Percentiles rank a stretch among this genome's conserved stretches.
Conservation (phyloP, 768 basidiomycete genomes). For the Glaciozyma antarctica region DNA sequence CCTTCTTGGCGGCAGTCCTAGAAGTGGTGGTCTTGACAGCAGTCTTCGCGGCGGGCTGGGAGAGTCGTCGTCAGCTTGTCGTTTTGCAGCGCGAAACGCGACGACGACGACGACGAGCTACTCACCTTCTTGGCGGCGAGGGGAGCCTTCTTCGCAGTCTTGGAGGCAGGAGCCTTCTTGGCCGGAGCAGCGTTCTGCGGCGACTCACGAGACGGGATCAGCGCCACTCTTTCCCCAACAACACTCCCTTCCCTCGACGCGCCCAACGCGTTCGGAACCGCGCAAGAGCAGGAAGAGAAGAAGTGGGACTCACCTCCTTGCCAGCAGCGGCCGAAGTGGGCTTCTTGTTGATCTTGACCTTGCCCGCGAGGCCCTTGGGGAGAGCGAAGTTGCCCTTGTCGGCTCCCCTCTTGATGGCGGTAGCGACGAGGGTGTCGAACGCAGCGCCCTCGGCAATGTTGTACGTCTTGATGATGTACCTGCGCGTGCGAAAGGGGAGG, state of each 20-base stretch:
- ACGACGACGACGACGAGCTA: background rate
- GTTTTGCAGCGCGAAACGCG: background rate
- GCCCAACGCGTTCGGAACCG: too few relatives aligned
- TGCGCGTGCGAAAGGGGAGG: constrained; percentile 35
- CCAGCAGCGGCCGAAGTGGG: constrained; percentile 45
- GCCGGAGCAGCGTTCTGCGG: constrained; percentile 2
- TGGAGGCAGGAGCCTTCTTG: constrained; percentile 3
- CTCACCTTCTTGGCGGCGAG: constrained; percentile 12
- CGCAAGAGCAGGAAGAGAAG: background rate
- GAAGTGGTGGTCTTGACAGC: constrained; percentile 37
- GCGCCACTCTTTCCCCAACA: background rate
- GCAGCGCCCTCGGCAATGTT: constrained; percentile 66
- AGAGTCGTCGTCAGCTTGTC: background rate
- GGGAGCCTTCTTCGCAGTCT: constrained; percentile 36
- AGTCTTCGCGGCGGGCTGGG: background rate
- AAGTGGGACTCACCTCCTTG: constrained; percentile 52
- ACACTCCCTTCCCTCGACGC: too few relatives aligned
- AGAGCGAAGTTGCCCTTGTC: constrained; percentile 74
- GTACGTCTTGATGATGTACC: constrained; percentile 76
- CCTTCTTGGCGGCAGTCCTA: constrained; percentile 42
- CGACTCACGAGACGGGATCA: background rate
- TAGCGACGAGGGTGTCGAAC: constrained; percentile 67
- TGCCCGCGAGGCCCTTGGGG: constrained; percentile 74
- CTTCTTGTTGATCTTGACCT: constrained; percentile 55
- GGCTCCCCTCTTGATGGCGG: constrained; percentile 68